These are phyloP conservation scores for Casuarina glauca DNA, from an alignment of 306 rosid genomes.

Conservation along the genomic window DNA sequence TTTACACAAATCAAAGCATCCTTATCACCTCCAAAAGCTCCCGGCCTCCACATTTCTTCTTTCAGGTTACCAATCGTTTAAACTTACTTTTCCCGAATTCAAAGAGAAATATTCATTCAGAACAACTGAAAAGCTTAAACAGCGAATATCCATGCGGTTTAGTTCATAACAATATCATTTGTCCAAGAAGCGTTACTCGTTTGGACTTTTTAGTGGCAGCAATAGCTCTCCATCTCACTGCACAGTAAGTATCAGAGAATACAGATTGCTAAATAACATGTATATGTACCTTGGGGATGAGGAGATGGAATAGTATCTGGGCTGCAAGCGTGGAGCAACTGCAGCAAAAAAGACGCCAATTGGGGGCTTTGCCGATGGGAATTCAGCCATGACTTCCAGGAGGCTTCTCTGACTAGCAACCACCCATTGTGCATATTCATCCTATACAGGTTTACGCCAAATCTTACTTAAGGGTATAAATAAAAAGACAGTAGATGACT, in stretches of 20 bases:
- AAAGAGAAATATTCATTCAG: not conserved
- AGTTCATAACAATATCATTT: not conserved
- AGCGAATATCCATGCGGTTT: not conserved
- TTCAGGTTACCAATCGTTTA: not conserved
- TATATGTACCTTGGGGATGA: constrained; percentile 75
- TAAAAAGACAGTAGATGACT: not conserved
- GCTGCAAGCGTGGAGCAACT: constrained; percentile 90
- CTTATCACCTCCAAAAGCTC: not conserved
- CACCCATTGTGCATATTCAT: constrained; percentile 90
- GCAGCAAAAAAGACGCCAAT: constrained; percentile 92
- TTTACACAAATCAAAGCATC: not conserved
- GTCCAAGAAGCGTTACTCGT: not conserved
- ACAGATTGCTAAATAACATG: not conserved
- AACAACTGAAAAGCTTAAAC: not conserved
- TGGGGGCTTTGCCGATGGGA: constrained; percentile 89
- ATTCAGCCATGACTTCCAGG: constrained; percentile 90
- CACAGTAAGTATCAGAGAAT: not conserved
- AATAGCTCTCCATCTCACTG: not conserved
- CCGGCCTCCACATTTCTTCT: not conserved
- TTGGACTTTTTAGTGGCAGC: not conserved
- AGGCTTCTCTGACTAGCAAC: constrained; percentile 89
- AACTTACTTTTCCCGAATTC: not conserved
- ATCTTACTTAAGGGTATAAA: constrained; percentile 33
- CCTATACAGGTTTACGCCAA: constrained; percentile 48
- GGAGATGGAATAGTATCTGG: constrained; percentile 94